These are phyloP conservation scores for Astragalus glycyphyllos DNA, from an alignment of 306 rosid species.

Conservation along the genomic window DNA sequence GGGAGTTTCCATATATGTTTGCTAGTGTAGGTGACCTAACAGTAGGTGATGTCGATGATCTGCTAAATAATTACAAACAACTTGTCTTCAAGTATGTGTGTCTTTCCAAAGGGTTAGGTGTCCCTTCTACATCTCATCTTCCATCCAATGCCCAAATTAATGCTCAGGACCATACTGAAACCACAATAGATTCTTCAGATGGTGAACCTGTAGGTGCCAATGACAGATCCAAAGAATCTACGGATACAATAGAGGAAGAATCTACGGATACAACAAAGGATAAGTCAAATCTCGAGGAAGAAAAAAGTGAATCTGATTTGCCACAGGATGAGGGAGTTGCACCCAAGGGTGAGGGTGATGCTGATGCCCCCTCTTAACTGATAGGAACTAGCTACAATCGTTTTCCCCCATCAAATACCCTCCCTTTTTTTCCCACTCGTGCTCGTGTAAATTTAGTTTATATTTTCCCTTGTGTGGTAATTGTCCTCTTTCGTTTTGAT, in stretches of 20 bases:
- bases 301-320: conserved; percentile 53
- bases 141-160: conserved; percentile 49
- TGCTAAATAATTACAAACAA: conserved; percentile 81
- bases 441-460: conserved; percentile 40
- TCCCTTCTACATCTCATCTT: conserved; percentile 50
- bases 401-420: not conserved
- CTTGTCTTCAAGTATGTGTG: conserved; percentile 83
- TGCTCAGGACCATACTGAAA: conserved; percentile 51
- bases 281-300: conserved; percentile 52
- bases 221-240: conserved; percentile 48
- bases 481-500: conserved; percentile 30
- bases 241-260: conserved; percentile 40
- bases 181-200: conserved; percentile 51
- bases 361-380: conserved; percentile 48
- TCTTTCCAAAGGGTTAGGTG: conserved; percentile 83
- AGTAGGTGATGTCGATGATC: conserved; percentile 75
- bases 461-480: conserved; percentile 30
- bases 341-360: conserved; percentile 45
- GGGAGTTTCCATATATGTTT: conserved; percentile 80
- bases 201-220: conserved; percentile 43
- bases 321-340: conserved; percentile 56
- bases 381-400: conserved; percentile 33
- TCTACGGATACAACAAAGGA: conserved; percentile 43
- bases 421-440: conserved; percentile 13
- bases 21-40: conserved; percentile 78